Conservation (phyloP, 2,329 filamentous ascomycete genomes). For the Talaromyces pinophilus region DNA sequence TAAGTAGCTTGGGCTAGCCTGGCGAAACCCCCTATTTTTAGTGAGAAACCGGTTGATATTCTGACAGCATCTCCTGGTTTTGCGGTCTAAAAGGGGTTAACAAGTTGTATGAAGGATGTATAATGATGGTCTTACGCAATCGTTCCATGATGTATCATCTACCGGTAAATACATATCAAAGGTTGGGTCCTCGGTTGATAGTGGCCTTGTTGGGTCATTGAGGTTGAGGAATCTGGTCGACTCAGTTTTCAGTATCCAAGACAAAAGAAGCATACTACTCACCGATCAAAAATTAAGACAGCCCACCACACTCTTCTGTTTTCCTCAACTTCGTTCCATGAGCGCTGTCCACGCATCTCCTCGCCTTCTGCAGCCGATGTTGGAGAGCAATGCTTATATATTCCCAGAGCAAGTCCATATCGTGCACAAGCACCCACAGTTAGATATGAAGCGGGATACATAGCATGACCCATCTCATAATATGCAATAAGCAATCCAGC, state of each 20-base stretch:
- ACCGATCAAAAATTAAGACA: slow-evolving; percentile 5
- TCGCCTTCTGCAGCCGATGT: not conserved
- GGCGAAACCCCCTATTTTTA: not conserved
- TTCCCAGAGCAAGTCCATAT: not conserved
- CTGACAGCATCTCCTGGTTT: not conserved
- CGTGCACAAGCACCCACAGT: not conserved
- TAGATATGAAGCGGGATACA: not conserved
- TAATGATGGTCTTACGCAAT: not conserved
- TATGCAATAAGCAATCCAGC: slow-evolving; percentile 7
- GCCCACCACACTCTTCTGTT: slow-evolving; percentile 4
- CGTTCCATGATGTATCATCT: slow-evolving; percentile 7
- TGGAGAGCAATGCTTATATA: not conserved
- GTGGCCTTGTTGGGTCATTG: not conserved
- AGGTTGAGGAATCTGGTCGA: not conserved
- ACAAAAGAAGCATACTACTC: not conserved
- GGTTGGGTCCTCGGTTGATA: not conserved
- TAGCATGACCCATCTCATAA: slow-evolving; percentile 13
- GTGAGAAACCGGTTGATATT: not conserved
- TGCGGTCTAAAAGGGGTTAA: not conserved
- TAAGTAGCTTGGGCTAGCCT: not conserved
- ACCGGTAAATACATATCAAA: slow-evolving; percentile 10
- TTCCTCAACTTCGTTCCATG: not conserved
- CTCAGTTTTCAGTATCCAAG: not conserved
- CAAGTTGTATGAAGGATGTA: not conserved
- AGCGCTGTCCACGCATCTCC: not conserved